A percentile compares a stretch with the other conserved stretches of the same genome.
These are phyloP conservation scores for Termitomyces sp. DNA, from an alignment of 768 basidiomycete genomes.

Conservation along the genomic window DNA sequence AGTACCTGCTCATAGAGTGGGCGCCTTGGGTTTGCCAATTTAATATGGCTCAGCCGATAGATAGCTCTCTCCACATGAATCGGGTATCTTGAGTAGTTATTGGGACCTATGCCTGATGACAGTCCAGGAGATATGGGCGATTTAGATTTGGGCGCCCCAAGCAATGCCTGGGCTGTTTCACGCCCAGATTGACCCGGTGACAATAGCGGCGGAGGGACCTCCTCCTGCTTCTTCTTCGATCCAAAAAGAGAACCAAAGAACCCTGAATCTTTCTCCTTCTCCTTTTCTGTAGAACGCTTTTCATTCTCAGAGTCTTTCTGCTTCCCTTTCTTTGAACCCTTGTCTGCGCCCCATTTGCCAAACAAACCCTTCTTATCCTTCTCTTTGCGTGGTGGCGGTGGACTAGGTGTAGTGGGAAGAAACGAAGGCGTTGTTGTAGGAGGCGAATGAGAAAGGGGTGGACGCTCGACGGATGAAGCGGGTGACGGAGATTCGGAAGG, in stretches of 20 bases:
- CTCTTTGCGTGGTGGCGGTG: constrained; percentile 48
- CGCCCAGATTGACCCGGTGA: constrained; percentile 55
- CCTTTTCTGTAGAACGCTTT: constrained; percentile 32
- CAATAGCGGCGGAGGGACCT: constrained; percentile 30
- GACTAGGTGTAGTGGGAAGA: constrained; percentile 26
- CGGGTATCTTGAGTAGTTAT: constrained; percentile 78
- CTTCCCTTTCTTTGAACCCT: constrained; percentile 50
- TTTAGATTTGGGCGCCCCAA: constrained; percentile 83
- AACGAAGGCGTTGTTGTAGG: constrained; percentile 18
- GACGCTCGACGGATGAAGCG: constrained; percentile 21
- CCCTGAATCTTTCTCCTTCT: constrained; percentile 72
- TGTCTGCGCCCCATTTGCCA: constrained; percentile 66
- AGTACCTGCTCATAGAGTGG: constrained; percentile 96
- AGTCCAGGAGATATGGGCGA: constrained; percentile 58
- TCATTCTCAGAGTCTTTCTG: constrained; percentile 13
- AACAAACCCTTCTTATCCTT: constrained; percentile 75
- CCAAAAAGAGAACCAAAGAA: constrained; percentile 94
- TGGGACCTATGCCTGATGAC: constrained; percentile 35
- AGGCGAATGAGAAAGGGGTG: constrained; percentile 25
- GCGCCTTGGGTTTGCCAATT: constrained; percentile 93
- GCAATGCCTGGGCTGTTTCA: constrained; percentile 82
- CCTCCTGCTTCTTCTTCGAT: constrained; percentile 84
- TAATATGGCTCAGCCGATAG: constrained; percentile 96
- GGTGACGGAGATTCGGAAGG: constrained; percentile 34
- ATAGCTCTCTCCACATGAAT: constrained; percentile 99